Evolutionary conservation across 192 early-diverging fungal species (phyloP), one percentile per base, ranked within the genome.

Genomic region (Funneliformis mosseae): DNA sequence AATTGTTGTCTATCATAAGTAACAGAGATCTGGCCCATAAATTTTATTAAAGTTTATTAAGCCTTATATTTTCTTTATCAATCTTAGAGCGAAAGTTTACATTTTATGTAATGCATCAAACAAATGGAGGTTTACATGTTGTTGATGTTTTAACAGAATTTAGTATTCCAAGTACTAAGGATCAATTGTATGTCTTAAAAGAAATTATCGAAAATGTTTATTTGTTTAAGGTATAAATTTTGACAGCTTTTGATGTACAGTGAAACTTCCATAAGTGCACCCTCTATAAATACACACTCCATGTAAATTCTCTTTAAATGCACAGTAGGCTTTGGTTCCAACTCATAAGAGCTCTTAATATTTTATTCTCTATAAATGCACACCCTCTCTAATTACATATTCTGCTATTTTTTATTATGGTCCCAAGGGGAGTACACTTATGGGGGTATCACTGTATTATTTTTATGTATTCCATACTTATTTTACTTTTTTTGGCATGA

Each of bases 91-190:
- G 50, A 76, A 76, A 10, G 55, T 76, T 76, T 76, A 76, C 74
- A 76, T 41, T 76, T 76, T 76, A 76, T 61, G 50, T 76, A 61
- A 76, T 76, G 50, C 50, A 76, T 76, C 74, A 33, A 76, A 61
- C 74, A 76, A 76, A 42, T 76, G 74, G 39, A 33, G 74, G 74
- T 75, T 27, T 75, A 75, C 21, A 61, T 60, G 50, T 76, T 76
- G 74, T 76, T 76, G 28, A 76, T 76, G 16, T 42, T 76, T 8
- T 76, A 76, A 76, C 23, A 41, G 74, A 76, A 76, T 76, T 76
- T 76, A 76, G 21, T 76, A 76, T 76, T 27, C 74, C 74, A 76
- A 76, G n/a, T 76, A 76, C 74, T 62, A 76, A 76, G 74, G 50
- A 76, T 76, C 74, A 75, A 75, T 75, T 75, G 74, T 75, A 75